Percentiles rank a stretch among this genome's conserved stretches.
Conservation (phyloP, 768 basidiomycete genomes). For the Myochromella boudieri region DNA sequence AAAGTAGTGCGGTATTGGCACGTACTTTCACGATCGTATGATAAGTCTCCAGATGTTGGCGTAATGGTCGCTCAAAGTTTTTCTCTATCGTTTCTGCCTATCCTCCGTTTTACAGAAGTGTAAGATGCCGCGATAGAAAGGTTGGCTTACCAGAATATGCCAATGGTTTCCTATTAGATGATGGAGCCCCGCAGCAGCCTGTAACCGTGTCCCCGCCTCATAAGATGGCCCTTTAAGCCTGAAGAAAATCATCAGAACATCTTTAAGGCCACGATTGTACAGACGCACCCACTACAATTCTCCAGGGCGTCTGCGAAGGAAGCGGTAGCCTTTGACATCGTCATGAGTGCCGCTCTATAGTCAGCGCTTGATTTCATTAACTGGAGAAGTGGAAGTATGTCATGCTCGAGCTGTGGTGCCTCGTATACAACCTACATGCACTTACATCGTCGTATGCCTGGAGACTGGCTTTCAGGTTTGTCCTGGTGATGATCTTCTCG, state of each 20-base stretch:
- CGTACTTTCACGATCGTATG: constrained; percentile 66
- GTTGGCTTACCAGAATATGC: constrained; percentile 74
- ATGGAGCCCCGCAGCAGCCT: constrained; percentile 86
- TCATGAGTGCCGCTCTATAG: constrained; percentile 79
- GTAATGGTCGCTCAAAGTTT: constrained; percentile 85
- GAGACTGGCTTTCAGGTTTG: constrained; percentile 73
- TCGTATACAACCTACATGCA: constrained; percentile 8
- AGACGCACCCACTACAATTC: constrained; percentile 72
- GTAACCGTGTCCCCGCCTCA: constrained; percentile 77
- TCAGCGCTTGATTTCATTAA: constrained; percentile 72
- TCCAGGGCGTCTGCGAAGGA: constrained; percentile 87
- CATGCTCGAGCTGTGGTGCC: neutral
- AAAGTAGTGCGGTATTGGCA: constrained; percentile 5
- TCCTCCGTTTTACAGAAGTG: constrained; percentile 8
- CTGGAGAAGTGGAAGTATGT: constrained; percentile 33
- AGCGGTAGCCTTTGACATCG: constrained; percentile 82
- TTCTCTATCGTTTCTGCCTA: constrained; percentile 86
- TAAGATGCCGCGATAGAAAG: neutral
- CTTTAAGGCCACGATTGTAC: neutral
- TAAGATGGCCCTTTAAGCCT: constrained; percentile 81
- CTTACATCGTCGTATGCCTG: constrained; percentile 82
- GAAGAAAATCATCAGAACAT: constrained; percentile 3
- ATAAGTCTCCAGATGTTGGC: constrained; percentile 84
- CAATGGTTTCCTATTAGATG: constrained; percentile 92
- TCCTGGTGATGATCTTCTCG: constrained; percentile 78